Evolutionary conservation across 2,329 filamentous ascomycete species (phyloP).

Genomic region (Claviceps monticola): DNA sequence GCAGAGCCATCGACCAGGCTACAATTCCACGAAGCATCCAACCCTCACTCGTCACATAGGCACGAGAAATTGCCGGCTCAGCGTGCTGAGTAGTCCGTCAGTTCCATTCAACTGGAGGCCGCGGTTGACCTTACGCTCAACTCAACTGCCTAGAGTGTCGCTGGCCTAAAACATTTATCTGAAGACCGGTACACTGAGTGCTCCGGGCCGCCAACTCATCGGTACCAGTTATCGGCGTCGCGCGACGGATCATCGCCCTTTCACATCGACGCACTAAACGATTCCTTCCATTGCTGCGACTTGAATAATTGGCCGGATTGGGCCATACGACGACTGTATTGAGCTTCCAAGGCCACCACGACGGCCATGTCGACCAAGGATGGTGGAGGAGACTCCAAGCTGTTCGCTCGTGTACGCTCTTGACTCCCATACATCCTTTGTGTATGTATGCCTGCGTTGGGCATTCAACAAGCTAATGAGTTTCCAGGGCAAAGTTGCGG

Average conservation of each 20-base stretch:
- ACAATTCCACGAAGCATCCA: neutral
- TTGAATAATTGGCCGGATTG: neutral
- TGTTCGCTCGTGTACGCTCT: constrained; percentile 81
- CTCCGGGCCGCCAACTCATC: neutral
- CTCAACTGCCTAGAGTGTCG: neutral
- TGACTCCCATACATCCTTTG: constrained; percentile 20
- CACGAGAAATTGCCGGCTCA: neutral
- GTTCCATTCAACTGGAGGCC: neutral
- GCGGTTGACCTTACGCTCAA: neutral
- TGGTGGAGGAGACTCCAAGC: constrained; percentile 88
- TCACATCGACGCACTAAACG: neutral
- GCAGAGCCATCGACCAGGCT: neutral
- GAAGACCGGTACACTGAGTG: constrained; percentile 1
- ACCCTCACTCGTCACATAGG: neutral
- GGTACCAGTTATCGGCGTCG: constrained; percentile 6
- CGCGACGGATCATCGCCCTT: constrained; percentile 6
- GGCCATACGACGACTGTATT: neutral
- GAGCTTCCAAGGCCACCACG: neutral
- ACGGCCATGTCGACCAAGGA: constrained; percentile 38
- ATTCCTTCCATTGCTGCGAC: neutral
- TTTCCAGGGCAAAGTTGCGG: constrained; percentile 92
- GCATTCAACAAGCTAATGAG: constrained; percentile 36
- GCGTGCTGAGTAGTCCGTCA: neutral
- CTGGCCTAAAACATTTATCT: neutral
- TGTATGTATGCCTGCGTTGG: constrained; percentile 36